These are phyloP conservation scores for Luffa aegyptiaca DNA, from an alignment of 306 rosid genomes.

Conservation along the genomic window DNA sequence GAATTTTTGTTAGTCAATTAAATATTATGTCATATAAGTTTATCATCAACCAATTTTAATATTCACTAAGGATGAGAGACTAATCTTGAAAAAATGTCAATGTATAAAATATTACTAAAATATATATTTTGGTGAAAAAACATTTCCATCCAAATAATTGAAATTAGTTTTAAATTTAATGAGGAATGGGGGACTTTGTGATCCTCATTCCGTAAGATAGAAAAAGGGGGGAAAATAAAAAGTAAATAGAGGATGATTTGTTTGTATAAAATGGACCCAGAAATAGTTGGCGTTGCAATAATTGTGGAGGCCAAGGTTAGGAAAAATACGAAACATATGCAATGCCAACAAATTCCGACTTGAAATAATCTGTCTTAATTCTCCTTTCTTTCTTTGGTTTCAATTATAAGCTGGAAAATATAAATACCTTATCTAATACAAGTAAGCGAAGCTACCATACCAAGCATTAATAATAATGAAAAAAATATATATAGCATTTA, in stretches of 20 bases:
- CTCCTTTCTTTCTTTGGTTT: background rate
- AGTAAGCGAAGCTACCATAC: background rate
- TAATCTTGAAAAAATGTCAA: no score
- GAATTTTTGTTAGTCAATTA: no score
- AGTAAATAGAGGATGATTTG: background rate
- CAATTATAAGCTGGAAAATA: background rate
- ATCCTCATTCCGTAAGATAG: background rate
- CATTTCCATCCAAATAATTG: no score
- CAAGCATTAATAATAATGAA: background rate
- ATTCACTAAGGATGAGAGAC: no score
- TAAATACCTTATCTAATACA: background rate
- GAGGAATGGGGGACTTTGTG: background rate
- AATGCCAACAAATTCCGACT: background rate
- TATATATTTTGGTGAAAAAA: no score
- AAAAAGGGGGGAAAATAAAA: background rate
- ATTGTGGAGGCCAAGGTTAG: background rate
- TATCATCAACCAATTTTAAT: no score
- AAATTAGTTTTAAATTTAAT: no score
- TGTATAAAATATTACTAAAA: no score
- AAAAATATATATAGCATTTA: background rate
- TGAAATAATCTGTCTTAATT: background rate
- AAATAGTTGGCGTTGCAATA: background rate
- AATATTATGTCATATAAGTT: no score
- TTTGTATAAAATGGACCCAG: background rate
- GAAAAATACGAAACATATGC: background rate